Base-by-base conservation (phyloP, 352 stramenopile species). In the Phytophthora aleatoria region DNA sequence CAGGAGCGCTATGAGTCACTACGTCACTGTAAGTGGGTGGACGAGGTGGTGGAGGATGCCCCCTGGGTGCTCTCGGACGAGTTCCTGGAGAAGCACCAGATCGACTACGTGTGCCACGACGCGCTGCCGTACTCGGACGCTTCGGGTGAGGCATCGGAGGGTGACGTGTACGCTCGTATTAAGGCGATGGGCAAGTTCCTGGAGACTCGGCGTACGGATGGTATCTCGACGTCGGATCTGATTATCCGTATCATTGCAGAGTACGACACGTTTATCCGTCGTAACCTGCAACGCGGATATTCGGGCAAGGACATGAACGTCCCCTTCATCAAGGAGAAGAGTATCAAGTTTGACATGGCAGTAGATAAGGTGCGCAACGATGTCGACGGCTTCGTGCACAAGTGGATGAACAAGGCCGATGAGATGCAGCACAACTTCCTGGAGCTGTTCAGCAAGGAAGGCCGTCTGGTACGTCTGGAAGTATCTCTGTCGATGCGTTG, bases 281-380 rank as follows among this genome's bases (percentile, higher is more conserved):
- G 91, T 45, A 97, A 97, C 64, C 65, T 97, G 52, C 72, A 92
- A 64, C 86, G 89, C 38, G 91, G 89, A 1, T 96, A 97, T 76
- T 85, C 89, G 28, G 91, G 89, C 66, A 97, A 96, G 70, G 91
- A 97, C 47, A 97, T 97, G 89, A 97, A 97, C 56, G 89, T 97
- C 44, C 83, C 85, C 44, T 91, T 90, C 65, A 86, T 97, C 49
- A 92, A 94, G 57, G 88, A 96, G 64, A 87, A 94, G 63, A 88
- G 64, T 50, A 94, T 96, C 71, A 93, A 96, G 73, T 83, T 94
- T 50, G 87, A 96, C 64, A 94, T 94, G 73, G 74, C 85, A 11
- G 71, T 93, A 48, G 86, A 96, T 70, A 91, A 94, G 59, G 76
- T 90, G 49, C 89, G 89, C 68, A 76, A 91, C 54, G 81, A 92